Base-by-base conservation (phyloP, 352 stramenopile genomes). In the Phytophthora lateralis region DNA sequence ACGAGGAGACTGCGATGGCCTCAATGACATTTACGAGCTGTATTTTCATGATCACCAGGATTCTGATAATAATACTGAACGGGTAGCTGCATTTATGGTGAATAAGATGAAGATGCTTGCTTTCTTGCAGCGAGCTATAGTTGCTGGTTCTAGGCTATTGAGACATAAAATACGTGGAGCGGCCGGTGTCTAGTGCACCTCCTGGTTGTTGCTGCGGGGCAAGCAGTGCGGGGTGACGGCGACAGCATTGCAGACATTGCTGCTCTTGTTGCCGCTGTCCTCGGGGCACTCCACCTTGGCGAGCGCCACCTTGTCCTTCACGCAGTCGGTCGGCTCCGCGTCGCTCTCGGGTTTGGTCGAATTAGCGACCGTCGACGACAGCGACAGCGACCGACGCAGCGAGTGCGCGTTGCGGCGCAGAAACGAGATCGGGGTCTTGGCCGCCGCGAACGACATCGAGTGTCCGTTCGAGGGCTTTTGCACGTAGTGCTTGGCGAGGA, bases 341-440 rank as follows among this genome's bases (percentile, higher is more conserved):
- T 69, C 63, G 12, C 62, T 69, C 45, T 85, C 67, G 26, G 54
- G 51, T 46, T 84, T 88, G 42, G 46, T 52, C 10, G 69, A 53
- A 45, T 71, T 74, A 9, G 41, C 66, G 47, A 72, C 63, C 1
- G 72, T 83, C 6, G 78, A 84, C 18, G 82, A 78, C 46, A 85
- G 68, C 30, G 75, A 86, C 50, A 90, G 73, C 29, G 83, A 90
- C 11, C 80, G 75, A 3, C 80, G 77, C 46, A 92, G 59, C 30
- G 83, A 89, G 56, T 83, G 68, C 21, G 79, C 80, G 49, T 90
- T 91, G 30, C 81, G 76, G 6, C 78, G 73, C 29, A 92, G 66
- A 59, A 92, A 90, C 30, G 78, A 78, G 18, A 92, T 72, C 18
- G 83, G 83, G 49, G 90, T 78, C 69, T 88, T 92, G 52, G 80